These are phyloP conservation scores for Kwoniella shivajii DNA, from an alignment of 1,284 basidiomycete species.

Conservation along the genomic window DNA sequence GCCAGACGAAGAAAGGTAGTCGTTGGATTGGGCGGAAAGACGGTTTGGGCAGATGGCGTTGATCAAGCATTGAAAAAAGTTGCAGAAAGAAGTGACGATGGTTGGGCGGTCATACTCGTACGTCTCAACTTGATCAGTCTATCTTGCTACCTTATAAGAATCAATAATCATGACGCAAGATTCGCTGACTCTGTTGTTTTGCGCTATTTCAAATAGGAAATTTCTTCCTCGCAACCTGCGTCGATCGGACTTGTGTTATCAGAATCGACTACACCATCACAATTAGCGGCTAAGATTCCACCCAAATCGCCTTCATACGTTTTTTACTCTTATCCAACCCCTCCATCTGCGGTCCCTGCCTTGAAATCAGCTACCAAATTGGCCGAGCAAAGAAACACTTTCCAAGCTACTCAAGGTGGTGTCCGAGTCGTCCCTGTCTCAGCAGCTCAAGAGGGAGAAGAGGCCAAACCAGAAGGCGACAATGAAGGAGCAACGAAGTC, in stretches of 20 bases:
- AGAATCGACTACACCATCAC: slow-evolving; percentile 47
- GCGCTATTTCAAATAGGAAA: slow-evolving; percentile 31
- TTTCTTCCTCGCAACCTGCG: slow-evolving; percentile 31
- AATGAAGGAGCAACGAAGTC: slow-evolving; percentile 6
- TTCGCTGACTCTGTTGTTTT: background rate
- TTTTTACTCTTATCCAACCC: slow-evolving; percentile 70
- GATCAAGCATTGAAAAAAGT: slow-evolving; percentile 66
- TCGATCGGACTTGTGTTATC: slow-evolving; percentile 40
- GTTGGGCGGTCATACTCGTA: slow-evolving; percentile 67
- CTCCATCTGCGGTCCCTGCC: slow-evolving; percentile 26
- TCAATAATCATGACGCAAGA: slow-evolving; percentile 62
- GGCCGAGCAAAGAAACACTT: slow-evolving; percentile 36
- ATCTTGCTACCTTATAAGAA: background rate
- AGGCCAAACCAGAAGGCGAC: slow-evolving; percentile 7
- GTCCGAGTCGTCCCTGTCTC: slow-evolving; percentile 29
- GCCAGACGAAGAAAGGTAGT: slow-evolving; percentile 43
- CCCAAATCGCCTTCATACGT: slow-evolving; percentile 59
- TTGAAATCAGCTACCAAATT: slow-evolving; percentile 22
- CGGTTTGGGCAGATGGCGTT: slow-evolving; percentile 67
- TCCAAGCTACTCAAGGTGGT: slow-evolving; percentile 47
- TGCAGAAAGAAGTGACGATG: slow-evolving; percentile 57
- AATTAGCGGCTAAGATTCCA: slow-evolving; percentile 55
- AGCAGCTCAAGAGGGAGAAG: slow-evolving; percentile 9
- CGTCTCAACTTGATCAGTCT: slow-evolving; percentile 34
- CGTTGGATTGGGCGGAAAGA: slow-evolving; percentile 49